Evolutionary conservation across 208 protist species (phyloP).

Genomic region (Trypanosoma vivax): DNA sequence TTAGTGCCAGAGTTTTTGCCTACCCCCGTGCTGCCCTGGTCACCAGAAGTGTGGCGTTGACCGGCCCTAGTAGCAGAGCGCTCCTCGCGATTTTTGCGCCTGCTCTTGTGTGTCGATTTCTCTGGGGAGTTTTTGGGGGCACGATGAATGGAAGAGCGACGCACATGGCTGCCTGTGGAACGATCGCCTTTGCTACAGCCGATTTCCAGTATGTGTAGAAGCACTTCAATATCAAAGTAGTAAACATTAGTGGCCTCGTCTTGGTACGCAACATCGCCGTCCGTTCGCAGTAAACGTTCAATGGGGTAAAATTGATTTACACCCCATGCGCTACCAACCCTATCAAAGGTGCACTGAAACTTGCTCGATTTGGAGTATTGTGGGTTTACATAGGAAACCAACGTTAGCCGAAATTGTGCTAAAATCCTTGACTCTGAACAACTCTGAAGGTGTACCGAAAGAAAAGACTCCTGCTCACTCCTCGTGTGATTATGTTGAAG

Average conservation of each 20-base stretch:
- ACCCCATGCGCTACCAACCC: constrained; percentile 76
- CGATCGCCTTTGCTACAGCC: not conserved
- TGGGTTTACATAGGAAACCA: constrained; percentile 58
- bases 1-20: not conserved
- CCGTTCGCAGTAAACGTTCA: constrained; percentile 38
- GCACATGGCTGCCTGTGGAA: not conserved
- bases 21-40: too few relatives aligned
- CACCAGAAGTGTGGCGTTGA: not conserved
- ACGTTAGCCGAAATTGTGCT: constrained; percentile 71
- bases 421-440: constrained; percentile 36
- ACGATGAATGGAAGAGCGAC: not conserved
- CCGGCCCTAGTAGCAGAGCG: not conserved
- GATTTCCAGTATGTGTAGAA: constrained; percentile 27
- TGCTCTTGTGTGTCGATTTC: too few relatives aligned
- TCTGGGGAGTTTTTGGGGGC: too few relatives aligned
- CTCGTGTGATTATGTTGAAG: constrained; percentile 45
- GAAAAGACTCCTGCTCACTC: constrained; percentile 39
- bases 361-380: constrained; percentile 58
- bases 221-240: constrained; percentile 74
- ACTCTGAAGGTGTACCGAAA: constrained; percentile 82
- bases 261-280: constrained; percentile 62
- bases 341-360: constrained; percentile 84
- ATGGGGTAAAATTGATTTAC: constrained; percentile 83
- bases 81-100: too few relatives aligned
- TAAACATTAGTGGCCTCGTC: constrained; percentile 46